Evolutionary conservation across 768 basidiomycete species (phyloP), one percentile per base, ranked within the genome.

Genomic region (Suillus tomentosus): DNA sequence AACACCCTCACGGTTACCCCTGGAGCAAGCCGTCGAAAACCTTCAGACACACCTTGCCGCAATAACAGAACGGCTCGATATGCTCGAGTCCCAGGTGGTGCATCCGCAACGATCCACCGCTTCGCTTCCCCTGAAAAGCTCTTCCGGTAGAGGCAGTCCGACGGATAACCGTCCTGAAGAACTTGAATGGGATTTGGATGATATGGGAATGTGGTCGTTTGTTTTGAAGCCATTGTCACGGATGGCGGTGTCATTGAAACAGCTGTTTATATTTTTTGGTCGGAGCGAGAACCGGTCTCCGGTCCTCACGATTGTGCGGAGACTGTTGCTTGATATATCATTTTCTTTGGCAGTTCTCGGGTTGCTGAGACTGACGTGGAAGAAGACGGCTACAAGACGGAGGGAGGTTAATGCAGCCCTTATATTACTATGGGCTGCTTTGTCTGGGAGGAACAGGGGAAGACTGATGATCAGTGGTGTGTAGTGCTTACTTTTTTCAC

Each of bases 1-100:
- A 53, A 82, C 86, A 3, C 77, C 79, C 27, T 85, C 87, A 9
- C 76, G 80, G 3, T 39, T 69, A 24, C 64, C 74, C 51, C 79
- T 96, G 61, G 94, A 95, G 73, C 84, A 84, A 54, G 91, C 91
- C 0, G 79, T 95, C 22, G 91, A 95, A 74, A 87, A 84, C 66
- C 83, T 94, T 59, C 94, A 96, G 73, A 85, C 87, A 0, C 90
- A 94, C 66, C 77, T 95, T 22, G 92, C 92, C 0, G 92, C 92
- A 7, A 82, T 95, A 51, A 87, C 84, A 9, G 93, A 95, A 74
- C 87, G 94, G 36, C 77, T 95, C n/a, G 94, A 95, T 69, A 80
- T 82, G 15, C 76, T 90, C 10, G 88, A 89, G 75, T 65, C 64
- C 36, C 68, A 64, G 34, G 37, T 66, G 39, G 39, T 60, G 24